Evolutionary conservation across 2,329 filamentous ascomycete genomes (phyloP).

Genomic region (Zarea fungicola): DNA sequence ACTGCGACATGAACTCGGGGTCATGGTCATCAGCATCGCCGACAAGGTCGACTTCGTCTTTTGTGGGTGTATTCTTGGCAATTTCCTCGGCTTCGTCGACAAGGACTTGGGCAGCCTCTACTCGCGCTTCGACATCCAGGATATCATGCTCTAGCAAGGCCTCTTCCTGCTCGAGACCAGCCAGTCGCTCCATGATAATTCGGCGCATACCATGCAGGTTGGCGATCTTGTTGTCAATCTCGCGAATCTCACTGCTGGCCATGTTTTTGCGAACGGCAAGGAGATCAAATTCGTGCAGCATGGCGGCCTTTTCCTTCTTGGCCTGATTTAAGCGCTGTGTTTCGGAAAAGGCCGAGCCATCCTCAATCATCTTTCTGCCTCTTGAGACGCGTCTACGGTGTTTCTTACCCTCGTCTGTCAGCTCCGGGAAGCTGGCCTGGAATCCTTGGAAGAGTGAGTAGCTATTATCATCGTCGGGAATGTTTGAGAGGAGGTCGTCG

Average conservation of each 20-base stretch:
- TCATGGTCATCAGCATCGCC: conserved; percentile 45
- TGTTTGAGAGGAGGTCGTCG: conserved; percentile 83
- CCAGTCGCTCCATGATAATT: conserved; percentile 83
- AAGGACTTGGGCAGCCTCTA: conserved; percentile 57
- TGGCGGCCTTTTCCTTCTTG: conserved; percentile 70
- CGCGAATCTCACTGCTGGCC: conserved; percentile 91
- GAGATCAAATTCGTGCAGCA: conserved; percentile 86
- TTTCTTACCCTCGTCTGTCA: conserved; percentile 65
- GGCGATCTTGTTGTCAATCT: conserved; percentile 94
- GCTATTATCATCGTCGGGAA: conserved; percentile 76
- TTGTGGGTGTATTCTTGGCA: conserved; percentile 45
- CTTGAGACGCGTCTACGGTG: conserved; percentile 66
- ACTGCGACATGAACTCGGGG: conserved; percentile 87
- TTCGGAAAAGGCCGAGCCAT: conserved; percentile 47
- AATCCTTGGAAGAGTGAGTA: conserved; percentile 98
- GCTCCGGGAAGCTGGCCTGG: conserved; percentile 75
- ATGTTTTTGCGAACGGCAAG: conserved; percentile 92
- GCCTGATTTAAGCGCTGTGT: conserved; percentile 65
- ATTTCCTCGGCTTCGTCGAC: conserved; percentile 54
- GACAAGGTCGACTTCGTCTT: conserved; percentile 49
- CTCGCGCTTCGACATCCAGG: conserved; percentile 54
- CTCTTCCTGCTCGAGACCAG: conserved; percentile 85
- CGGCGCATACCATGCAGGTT: conserved; percentile 90
- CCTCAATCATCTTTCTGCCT: conserved; percentile 69
- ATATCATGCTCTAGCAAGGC: conserved; percentile 82